Conservation (phyloP, 1,139 yeast species). For the Suhomyces anneliseae region DNA sequence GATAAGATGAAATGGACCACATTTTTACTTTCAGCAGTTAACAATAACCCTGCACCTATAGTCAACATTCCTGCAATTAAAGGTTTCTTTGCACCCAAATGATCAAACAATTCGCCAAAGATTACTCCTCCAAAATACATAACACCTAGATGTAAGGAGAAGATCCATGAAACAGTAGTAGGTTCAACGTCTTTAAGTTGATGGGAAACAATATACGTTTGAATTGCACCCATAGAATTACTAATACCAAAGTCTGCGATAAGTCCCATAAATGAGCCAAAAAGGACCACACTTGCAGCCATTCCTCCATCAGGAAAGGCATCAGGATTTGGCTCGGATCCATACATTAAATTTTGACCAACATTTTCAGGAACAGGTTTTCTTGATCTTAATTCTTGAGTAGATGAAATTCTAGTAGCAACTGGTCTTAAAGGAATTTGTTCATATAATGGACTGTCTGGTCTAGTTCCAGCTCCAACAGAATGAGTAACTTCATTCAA, state of each 20-base stretch:
- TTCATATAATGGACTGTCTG: background rate
- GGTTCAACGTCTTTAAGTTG: constrained; percentile 45
- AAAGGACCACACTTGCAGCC: constrained; percentile 56
- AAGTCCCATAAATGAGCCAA: constrained; percentile 62
- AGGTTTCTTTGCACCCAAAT: constrained; percentile 51
- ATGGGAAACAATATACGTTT: constrained; percentile 53
- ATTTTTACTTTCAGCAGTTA: constrained; percentile 51
- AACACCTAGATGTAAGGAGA: constrained; percentile 55
- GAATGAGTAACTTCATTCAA: background rate
- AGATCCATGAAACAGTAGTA: constrained; percentile 61
- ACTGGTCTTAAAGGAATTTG: constrained; percentile 2
- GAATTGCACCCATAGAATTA: constrained; percentile 60
- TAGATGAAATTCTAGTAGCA: constrained; percentile 4
- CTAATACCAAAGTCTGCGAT: constrained; percentile 63
- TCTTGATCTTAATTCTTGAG: constrained; percentile 7
- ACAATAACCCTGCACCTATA: constrained; percentile 49
- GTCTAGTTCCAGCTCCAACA: background rate
- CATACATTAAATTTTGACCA: constrained; percentile 8
- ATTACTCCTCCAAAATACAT: constrained; percentile 58
- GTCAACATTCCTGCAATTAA: constrained; percentile 47
- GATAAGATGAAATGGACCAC: constrained; percentile 62
- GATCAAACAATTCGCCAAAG: constrained; percentile 63
- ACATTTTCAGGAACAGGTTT: background rate
- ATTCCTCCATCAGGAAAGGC: constrained; percentile 65
- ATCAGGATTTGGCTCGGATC: constrained; percentile 18